Base-by-base conservation (phyloP, 2,329 filamentous ascomycete species). In the Colletotrichum paranaense region DNA sequence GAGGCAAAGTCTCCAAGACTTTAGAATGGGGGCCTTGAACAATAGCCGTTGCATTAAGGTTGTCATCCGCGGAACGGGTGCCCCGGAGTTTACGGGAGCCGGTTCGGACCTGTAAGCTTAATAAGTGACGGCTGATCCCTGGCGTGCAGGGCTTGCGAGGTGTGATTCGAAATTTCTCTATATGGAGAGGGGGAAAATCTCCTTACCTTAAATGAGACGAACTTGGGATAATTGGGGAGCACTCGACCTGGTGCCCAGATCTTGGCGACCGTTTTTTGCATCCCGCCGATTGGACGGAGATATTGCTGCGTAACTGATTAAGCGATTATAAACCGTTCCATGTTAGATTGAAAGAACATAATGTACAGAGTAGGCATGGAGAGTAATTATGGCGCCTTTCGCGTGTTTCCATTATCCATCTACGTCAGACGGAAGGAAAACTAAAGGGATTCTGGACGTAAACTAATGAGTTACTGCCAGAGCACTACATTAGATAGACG, bases 231-330 rank as follows among this genome's bases (percentile, higher is more conserved):
- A 53, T 59, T 68, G 70, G 42, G 59, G 28, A 35, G 42, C 14
- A 49, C 28, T 22, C 30, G 38, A 55, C 30, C 6, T 14, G n/a
- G 26, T 4, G 52, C 9, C 59, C 38, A 35, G 24, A 35, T 55
- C 53, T 49, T 69, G 66, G 53, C 66, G 24, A 68, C 22, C n/a
- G 14, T n/a, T 28, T 14, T 11, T 11, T 32, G 22, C n/a, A 56
- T 70, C 60, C 49, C 46, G 67, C 70, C 46, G 67, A 73, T 73
- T 73, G 67, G 70, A 56, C 38, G 70, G 67, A 73, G 67, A 65
- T 70, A 62, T 55, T 68, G 52, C 62, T 42, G 60, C 62, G 46
- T 24, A 38, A 64, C 66, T 60, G 70, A 59, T 63, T 46, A 49
- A 73, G 53, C 59, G 55, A 70, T 70, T 60, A 70, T 64, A 56